Base-by-base conservation (phyloP, 345 rosid genomes). In the Populus davidiana region DNA sequence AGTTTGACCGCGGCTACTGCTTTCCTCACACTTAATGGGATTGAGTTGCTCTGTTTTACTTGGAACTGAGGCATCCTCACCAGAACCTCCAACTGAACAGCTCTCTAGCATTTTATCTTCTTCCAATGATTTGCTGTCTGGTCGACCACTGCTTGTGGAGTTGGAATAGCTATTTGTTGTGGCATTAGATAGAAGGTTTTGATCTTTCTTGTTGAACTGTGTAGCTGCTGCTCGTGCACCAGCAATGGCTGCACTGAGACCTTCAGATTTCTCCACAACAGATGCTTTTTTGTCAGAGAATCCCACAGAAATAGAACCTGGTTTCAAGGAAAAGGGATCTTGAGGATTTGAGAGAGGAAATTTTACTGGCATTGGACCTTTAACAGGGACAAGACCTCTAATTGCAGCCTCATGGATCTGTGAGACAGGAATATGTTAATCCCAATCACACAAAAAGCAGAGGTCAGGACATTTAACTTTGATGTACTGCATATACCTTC, bases 181-280 rank as follows among this genome's bases (percentile, higher is more conserved):
- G 54, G 23, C 50, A 69, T 52, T 69, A 27, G 67, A 25, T 23
- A 62, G 77, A 31, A 54, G 66, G 74, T 77, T 67, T 70, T 86
- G 85, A 69, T 76, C 86, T 79, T 87, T 90, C 75, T 85, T 96
- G 41, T 88, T 86, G 80, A 89, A 93, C 76, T 93, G 98, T 41
- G 90, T 84, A 36, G 97, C 93, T 9, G 97, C 98, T 72, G 90
- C 93, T 81, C 80, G 88, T 50, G 99, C 99, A 75, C 96, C 93
- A 21, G 91, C 96, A 33, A 92, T 93, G 63, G 97, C 99, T 69
- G 89, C 89, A 77, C 69, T 63, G 38, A 93, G 97, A 81, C 81
- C 87, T 1, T 87, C 86, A 70, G 89, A 86, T 52, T 86, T 78
- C 66, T 83, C 90, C 62, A 65, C 78, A 69, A 69, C 77, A n/a